Percentiles rank a stretch among this genome's conserved stretches.
phyloP scores from a whole-genome alignment of 257 asterid species.

The Jacaranda mimosifolia region DNA sequence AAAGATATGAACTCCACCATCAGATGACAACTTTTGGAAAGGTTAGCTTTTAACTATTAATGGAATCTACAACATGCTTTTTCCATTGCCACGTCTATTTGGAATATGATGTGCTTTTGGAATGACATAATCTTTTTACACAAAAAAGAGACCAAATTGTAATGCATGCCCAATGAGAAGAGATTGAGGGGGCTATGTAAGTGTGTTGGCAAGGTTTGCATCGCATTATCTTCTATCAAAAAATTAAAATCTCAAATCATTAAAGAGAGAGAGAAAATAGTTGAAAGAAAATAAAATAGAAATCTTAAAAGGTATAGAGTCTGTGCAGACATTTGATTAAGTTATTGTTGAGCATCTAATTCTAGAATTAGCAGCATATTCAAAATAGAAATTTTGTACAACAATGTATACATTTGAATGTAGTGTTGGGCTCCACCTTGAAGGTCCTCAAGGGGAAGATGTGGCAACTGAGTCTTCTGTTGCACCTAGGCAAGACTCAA shows the following conservation, averaged over 20 bases:
- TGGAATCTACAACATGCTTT: neutral
- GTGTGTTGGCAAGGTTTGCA: constrained; percentile 63
- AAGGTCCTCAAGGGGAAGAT: constrained; percentile 37
- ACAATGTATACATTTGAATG: constrained; percentile 14
- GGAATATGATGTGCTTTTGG: neutral
- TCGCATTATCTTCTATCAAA: neutral
- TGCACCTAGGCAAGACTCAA: constrained; percentile 31
- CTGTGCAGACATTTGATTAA: neutral
- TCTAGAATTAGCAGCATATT: neutral
- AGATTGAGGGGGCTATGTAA: constrained; percentile 64
- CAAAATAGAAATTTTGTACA: neutral
- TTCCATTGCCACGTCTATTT: neutral
- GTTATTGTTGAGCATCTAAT: neutral
- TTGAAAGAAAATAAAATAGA: neutral
- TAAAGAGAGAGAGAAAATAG: neutral
- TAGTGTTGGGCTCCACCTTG: constrained; percentile 50
- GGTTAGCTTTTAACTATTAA: constrained; percentile 41
- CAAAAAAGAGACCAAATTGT: constrained; percentile 62
- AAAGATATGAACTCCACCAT: constrained; percentile 64
- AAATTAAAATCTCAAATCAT: neutral
- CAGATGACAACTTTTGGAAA: constrained; percentile 62
- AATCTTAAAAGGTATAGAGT: neutral
- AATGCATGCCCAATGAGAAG: constrained; percentile 65
- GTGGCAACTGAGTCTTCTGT: constrained; percentile 12
- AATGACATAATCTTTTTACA: constrained; percentile 56